These are phyloP conservation scores for Stagonosporopsis tanaceti DNA, from an alignment of 2,329 filamentous ascomycete species.

Conservation along the genomic window DNA sequence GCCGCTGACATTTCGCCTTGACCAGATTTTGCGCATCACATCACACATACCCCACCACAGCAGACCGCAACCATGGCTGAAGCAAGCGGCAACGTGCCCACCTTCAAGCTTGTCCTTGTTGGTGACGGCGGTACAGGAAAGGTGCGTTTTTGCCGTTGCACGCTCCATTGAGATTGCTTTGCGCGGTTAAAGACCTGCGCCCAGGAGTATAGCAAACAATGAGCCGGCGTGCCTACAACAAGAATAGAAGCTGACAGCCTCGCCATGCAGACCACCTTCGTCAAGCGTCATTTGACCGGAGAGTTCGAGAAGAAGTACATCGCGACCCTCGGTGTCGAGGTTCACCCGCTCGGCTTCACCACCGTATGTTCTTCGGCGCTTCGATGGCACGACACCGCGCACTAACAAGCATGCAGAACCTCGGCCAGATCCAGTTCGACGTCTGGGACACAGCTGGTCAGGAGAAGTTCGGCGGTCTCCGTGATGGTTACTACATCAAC, in stretches of 20 bases:
- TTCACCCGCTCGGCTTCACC: conserved; percentile 96
- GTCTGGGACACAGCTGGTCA: conserved; percentile 99
- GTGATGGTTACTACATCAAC: conserved; percentile 99
- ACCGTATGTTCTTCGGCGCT: conserved; percentile 73
- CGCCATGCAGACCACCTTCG: conserved; percentile 86
- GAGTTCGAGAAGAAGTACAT: conserved; percentile 99
- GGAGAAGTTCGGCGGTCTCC: conserved; percentile 99
- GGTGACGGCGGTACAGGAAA: conserved; percentile 99
- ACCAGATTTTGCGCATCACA: conserved; percentile 38
- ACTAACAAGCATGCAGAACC: conserved; percentile 68
- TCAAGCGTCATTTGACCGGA: conserved; percentile 99
- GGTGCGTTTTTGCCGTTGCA: conserved; percentile 67
- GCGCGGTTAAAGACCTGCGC: conserved; percentile 4
- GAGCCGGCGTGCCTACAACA: background rate
- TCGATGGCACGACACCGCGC: conserved; percentile 20
- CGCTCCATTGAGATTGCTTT: background rate
- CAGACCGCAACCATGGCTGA: conserved; percentile 62
- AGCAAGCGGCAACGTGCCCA: conserved; percentile 69
- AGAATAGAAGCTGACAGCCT: conserved; percentile 32
- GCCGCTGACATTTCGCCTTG: conserved; percentile 29
- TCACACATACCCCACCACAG: conserved; percentile 45
- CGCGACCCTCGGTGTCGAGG: conserved; percentile 98
- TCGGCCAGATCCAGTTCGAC: conserved; percentile 96
- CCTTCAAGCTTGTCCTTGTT: conserved; percentile 99
- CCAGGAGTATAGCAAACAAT: conserved; percentile 11